Evolutionary conservation across 1,284 basidiomycete species (phyloP).

Genomic region (Prillingera fragicola): DNA sequence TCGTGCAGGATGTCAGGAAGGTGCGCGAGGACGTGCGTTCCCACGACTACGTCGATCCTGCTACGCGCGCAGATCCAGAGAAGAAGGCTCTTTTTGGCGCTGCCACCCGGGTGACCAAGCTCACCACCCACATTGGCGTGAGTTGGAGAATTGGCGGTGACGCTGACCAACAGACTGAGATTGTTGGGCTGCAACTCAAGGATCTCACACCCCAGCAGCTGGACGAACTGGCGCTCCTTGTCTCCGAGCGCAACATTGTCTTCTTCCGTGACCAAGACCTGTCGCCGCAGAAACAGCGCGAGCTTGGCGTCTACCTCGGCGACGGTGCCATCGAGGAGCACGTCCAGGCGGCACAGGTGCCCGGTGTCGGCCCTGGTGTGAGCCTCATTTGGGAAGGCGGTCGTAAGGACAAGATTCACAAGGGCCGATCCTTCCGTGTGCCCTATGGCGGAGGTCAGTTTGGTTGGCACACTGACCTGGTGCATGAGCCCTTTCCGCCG

Average conservation of each 20-base stretch:
- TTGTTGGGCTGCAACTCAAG: conserved; percentile 34
- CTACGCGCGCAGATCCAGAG: conserved; percentile 31
- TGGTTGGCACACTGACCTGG: conserved; percentile 64
- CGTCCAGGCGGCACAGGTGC: conserved; percentile 54
- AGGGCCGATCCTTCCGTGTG: conserved; percentile 4
- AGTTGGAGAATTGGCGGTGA: not conserved
- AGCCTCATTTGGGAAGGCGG: conserved; percentile 21
- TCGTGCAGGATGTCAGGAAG: conserved; percentile 30
- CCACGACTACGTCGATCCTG: conserved; percentile 31
- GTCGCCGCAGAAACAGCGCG: conserved; percentile 25
- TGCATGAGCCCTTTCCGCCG: conserved; percentile 66
- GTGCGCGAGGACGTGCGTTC: conserved; percentile 27
- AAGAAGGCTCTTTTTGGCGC: conserved; percentile 42
- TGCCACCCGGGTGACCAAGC: conserved; percentile 30
- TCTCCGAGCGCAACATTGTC: conserved; percentile 33
- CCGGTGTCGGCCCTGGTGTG: conserved; percentile 14
- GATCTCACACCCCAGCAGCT: conserved; percentile 34
- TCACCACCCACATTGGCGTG: conserved; percentile 35
- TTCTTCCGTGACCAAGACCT: conserved; percentile 35
- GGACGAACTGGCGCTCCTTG: conserved; percentile 36
- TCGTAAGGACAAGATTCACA: conserved; percentile 3
- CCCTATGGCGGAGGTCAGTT: conserved; percentile 46
- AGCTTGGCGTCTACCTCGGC: conserved; percentile 33
- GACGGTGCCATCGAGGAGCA: conserved; percentile 54
- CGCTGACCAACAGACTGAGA: conserved; percentile 25